phyloP scores from a whole-genome alignment of 2,329 filamentous ascomycete species.

The Drechslerella stenobrocha region DNA sequence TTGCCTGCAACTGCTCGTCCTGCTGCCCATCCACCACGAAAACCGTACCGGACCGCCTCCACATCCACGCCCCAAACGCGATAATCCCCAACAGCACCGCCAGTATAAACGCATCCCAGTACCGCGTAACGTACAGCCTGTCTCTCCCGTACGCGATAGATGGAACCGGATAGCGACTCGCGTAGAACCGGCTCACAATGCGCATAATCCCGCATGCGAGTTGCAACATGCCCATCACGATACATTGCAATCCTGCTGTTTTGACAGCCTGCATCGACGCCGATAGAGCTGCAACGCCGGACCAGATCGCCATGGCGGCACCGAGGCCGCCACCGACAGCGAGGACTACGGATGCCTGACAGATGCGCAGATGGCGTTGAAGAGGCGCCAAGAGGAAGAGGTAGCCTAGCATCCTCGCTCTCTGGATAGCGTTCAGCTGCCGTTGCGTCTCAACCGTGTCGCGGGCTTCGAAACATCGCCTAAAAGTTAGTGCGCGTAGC shows the following conservation, averaged over 20 bases:
- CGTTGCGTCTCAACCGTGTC: slow-evolving; percentile 52
- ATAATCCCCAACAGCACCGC: slow-evolving; percentile 13
- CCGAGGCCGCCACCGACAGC: slow-evolving; percentile 22
- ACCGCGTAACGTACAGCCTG: slow-evolving; percentile 5
- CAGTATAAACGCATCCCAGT: slow-evolving; percentile 22
- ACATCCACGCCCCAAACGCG: slow-evolving; percentile 38
- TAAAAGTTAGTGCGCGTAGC: too few species aligned
- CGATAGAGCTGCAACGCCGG: slow-evolving; percentile 9
- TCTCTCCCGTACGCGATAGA: slow-evolving; percentile 16
- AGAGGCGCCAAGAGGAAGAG: slow-evolving; percentile 8
- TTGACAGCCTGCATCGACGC: slow-evolving; percentile 23
- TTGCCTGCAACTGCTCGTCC: too few species aligned
- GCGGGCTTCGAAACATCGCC: too few species aligned
- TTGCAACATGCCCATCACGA: slow-evolving; percentile 25
- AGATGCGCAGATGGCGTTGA: slow-evolving; percentile 19
- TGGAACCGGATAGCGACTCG: background rate
- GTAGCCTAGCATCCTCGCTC: slow-evolving; percentile 12
- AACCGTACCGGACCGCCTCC: slow-evolving; percentile 22
- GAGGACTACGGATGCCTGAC: slow-evolving; percentile 21
- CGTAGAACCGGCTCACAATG: background rate
- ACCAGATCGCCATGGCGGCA: slow-evolving; percentile 27
- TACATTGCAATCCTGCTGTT: slow-evolving; percentile 29
- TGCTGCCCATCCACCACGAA: too few species aligned
- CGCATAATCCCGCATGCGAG: slow-evolving; percentile 2
- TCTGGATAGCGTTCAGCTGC: slow-evolving; percentile 50